Evolutionary conservation across 2,329 filamentous ascomycete genomes (phyloP).

Genomic region (Xylariaceae sp.): DNA sequence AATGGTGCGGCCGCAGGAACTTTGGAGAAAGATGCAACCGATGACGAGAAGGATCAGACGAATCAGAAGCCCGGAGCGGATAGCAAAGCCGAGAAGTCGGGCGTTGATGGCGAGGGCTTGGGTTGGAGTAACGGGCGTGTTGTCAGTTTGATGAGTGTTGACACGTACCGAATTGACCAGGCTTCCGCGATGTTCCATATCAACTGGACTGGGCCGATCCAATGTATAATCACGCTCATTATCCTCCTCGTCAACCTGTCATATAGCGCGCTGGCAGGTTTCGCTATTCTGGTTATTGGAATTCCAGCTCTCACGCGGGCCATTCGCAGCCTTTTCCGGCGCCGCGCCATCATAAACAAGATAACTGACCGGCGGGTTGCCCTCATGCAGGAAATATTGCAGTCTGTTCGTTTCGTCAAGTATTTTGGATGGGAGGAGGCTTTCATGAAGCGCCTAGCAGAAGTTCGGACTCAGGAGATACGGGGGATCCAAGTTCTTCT

Average conservation of each 20-base stretch:
- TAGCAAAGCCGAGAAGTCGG: slow-evolving; percentile 41
- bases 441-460: slow-evolving; percentile 71
- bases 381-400: slow-evolving; percentile 86
- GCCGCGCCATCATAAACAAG: slow-evolving; percentile 80
- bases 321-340: slow-evolving; percentile 70
- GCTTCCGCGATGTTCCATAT: slow-evolving; percentile 87
- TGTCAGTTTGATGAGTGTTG: slow-evolving; percentile 89
- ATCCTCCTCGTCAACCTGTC: slow-evolving; percentile 81
- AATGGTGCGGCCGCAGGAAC: slow-evolving; percentile 40
- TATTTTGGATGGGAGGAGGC: slow-evolving; percentile 93
- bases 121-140: slow-evolving; percentile 94
- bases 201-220: slow-evolving; percentile 79
- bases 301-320: slow-evolving; percentile 73
- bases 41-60: slow-evolving; percentile 46
- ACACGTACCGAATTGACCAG: slow-evolving; percentile 88
- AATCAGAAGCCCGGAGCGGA: slow-evolving; percentile 35
- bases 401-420: slow-evolving; percentile 91
- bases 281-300: slow-evolving; percentile 72
- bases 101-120: slow-evolving; percentile 62
- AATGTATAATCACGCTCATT: slow-evolving; percentile 72
- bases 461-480: slow-evolving; percentile 74
- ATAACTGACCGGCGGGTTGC: slow-evolving; percentile 90
- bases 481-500: slow-evolving; percentile 77
- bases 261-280: slow-evolving; percentile 86
- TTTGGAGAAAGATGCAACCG: slow-evolving; percentile 43